Evolutionary conservation across 192 early-diverging fungal species (phyloP).

Genomic region (Phycomyces blakesleeanus): DNA sequence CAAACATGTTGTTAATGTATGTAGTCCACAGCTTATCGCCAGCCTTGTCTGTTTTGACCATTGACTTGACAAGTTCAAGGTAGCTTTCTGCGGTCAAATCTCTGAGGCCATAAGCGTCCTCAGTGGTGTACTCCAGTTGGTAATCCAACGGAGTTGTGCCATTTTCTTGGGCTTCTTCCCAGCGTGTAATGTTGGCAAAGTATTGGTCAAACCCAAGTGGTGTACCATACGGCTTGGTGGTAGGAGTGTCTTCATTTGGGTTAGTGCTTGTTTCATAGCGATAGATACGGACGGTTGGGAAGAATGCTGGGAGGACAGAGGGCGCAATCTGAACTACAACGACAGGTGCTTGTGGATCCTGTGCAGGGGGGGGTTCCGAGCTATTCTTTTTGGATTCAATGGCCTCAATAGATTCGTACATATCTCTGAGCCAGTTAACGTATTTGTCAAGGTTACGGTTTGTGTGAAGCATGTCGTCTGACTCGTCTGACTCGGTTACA

Average conservation of each 20-base stretch:
- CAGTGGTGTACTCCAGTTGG: slow-evolving; percentile 42
- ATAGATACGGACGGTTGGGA: slow-evolving; percentile 56
- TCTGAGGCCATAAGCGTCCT: slow-evolving; percentile 39
- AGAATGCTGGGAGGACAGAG: slow-evolving; percentile 58
- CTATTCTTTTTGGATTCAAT: slow-evolving; percentile 7
- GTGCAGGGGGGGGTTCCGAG: background rate
- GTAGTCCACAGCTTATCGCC: slow-evolving; percentile 23
- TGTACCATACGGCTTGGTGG: slow-evolving; percentile 34
- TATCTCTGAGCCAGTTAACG: slow-evolving; percentile 3
- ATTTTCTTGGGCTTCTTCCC: background rate
- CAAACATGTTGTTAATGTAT: slow-evolving; percentile 27
- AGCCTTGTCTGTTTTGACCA: slow-evolving; percentile 12
- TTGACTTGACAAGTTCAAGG: slow-evolving; percentile 33
- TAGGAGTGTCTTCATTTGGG: background rate
- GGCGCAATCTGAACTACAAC: slow-evolving; percentile 46
- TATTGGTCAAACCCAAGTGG: slow-evolving; percentile 34
- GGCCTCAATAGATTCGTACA: slow-evolving; percentile 5
- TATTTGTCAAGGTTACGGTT: slow-evolving; percentile 19
- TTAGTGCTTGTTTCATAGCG: slow-evolving; percentile 43
- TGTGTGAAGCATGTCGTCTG: slow-evolving; percentile 27
- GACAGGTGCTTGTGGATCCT: slow-evolving; percentile 25
- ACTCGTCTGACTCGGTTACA: slow-evolving; percentile 18
- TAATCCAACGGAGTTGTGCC: slow-evolving; percentile 26
- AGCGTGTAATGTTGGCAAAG: slow-evolving; percentile 32
- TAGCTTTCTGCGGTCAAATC: slow-evolving; percentile 40